Evolutionary conservation across 1,284 basidiomycete species (phyloP), one percentile per base, ranked within the genome.

Genomic region (Tetrapyrgos nigripes): DNA sequence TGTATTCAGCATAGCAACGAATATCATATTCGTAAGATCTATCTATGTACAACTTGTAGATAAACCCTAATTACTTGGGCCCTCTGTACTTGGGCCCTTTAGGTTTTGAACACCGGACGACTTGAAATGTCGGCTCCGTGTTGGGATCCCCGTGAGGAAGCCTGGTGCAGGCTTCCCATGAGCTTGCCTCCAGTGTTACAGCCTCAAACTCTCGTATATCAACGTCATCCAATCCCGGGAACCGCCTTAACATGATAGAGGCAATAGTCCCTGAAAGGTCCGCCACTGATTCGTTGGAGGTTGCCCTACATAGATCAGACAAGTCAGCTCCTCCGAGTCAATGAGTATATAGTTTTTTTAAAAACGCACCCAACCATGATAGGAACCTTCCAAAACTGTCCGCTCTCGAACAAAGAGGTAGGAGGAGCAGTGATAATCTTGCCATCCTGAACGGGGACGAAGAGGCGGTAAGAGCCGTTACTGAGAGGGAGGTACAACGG

Each of bases 301-400:
- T 60, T 13, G 59, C 27, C 6, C 59, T 60, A 26, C 27, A 4
- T 17, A 29, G 23, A 26, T 40, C 24, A 53, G 35, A 3, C 50
- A 8, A 23, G 11, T 37, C 35, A 19, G 29, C 14, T 24, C 14
- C 56, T 21, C 28, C 35, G 10, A 19, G 14, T 17, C 13, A 4
- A 33, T 43, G 2, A 35, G 37, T 11, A 19, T 26, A n/a, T 23
- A 2, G 52, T n/a, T n/a, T n/a, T n/a, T 37, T 37, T 5, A 47
- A 21, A 19, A 26, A 68, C 79, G 46, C 66, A 86, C 85, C 85
- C 85, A 40, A 85, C 79, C 29, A 88, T 81, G 1, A 87, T 64
- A n/a, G 84, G 81, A 3, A 87, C 80, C 27, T 75, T 70, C 1
- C 73, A 68, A 59, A 83, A 84, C 26, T 76, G 72, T 3, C 82